Evolutionary conservation across 2,329 filamentous ascomycete genomes (phyloP).

Genomic region (Fusarium temperatum): DNA sequence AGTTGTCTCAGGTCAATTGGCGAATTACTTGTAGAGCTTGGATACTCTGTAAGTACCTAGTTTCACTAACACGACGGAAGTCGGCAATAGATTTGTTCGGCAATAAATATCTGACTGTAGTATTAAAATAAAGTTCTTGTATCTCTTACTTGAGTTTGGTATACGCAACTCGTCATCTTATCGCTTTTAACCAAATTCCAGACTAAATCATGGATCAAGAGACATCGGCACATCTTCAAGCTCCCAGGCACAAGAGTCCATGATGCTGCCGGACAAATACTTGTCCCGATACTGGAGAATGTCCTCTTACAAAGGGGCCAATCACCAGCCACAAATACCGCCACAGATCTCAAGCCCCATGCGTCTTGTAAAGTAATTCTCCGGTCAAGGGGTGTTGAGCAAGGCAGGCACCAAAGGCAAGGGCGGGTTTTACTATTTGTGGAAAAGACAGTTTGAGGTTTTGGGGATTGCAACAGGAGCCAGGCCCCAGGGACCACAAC

Average conservation of each 20-base stretch:
- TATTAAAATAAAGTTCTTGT: neutral
- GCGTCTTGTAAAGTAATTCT: neutral
- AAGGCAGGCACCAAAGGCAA: neutral
- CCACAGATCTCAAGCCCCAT: conserved; percentile 12
- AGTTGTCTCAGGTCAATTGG: neutral
- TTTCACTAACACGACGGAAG: neutral
- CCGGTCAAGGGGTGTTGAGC: neutral
- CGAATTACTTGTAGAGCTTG: conserved; percentile 23
- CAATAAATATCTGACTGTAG: neutral
- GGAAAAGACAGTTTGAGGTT: conserved; percentile 37
- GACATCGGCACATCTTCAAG: neutral
- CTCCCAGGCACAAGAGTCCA: neutral
- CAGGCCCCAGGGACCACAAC: conserved; percentile 13
- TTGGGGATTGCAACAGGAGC: conserved; percentile 5
- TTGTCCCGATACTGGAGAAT: neutral
- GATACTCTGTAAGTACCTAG: neutral
- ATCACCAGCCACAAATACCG: conserved; percentile 8
- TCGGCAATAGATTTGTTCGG: conserved; percentile 6
- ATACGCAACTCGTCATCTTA: neutral
- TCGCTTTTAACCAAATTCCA: neutral
- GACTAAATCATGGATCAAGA: accelerated
- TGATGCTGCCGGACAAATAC: conserved; percentile 19
- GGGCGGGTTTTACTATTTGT: conserved; percentile 11
- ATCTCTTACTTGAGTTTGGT: neutral
- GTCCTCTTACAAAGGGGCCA: neutral